A percentile compares a stretch with the other conserved stretches of the same genome.
phyloP scores from a whole-genome alignment of 352 stramenopile genomes.

The Salisapilia sapeloensis region DNA sequence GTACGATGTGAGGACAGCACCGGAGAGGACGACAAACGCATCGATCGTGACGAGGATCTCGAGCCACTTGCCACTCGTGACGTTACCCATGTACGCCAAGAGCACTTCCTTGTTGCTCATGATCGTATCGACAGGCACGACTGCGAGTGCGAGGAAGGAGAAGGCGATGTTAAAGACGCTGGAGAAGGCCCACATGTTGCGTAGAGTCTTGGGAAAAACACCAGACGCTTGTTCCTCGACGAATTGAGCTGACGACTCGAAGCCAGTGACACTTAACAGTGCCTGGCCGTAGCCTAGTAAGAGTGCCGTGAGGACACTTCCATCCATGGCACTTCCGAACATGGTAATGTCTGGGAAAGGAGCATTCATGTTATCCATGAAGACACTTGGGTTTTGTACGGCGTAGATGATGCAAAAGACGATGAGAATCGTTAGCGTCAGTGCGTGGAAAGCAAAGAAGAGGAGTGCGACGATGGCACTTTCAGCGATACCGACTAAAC shows the following conservation, averaged over 20 bases:
- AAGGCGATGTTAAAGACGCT: conserved; percentile 70
- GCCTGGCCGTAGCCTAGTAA: conserved; percentile 42
- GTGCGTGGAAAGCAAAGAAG: conserved; percentile 61
- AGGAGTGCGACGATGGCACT: conserved; percentile 44
- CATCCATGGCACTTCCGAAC: conserved; percentile 6
- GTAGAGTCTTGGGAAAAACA: conserved; percentile 70
- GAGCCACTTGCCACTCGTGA: conserved; percentile 10
- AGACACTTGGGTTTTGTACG: conserved; percentile 23
- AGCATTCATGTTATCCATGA: conserved; percentile 34
- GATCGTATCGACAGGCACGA: conserved; percentile 49
- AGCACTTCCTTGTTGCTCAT: conserved; percentile 34
- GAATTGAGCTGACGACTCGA: conserved; percentile 73
- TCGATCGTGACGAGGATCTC: conserved; percentile 28
- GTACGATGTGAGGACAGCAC: conserved; percentile 60
- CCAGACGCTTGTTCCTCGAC: conserved; percentile 66
- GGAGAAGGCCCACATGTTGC: conserved; percentile 64
- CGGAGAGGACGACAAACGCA: conserved; percentile 57
- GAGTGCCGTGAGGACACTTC: conserved; percentile 12
- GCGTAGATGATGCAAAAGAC: conserved; percentile 29
- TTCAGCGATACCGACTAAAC: conserved; percentile 60
- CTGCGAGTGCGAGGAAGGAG: conserved; percentile 36
- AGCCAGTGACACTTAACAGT: conserved; percentile 71
- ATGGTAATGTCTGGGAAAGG: conserved; percentile 18
- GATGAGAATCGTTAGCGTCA: conserved; percentile 34
- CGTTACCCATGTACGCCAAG: conserved; percentile 36